Conservation (phyloP, 2,329 filamentous ascomycete genomes). For the Ophiobolus disseminans region DNA sequence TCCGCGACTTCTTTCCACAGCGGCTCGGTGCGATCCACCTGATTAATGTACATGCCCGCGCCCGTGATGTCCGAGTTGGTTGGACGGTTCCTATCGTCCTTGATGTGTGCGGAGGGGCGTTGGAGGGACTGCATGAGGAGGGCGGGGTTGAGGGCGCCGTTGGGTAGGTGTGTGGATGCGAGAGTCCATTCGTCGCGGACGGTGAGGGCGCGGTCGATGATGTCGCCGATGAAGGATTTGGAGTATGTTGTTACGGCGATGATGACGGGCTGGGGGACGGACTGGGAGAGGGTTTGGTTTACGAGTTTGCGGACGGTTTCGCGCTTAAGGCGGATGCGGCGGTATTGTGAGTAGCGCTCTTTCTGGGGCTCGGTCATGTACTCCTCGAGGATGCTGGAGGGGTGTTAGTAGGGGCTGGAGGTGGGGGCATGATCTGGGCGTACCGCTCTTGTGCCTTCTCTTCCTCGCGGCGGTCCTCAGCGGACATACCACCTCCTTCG, state of each 20-base stretch:
- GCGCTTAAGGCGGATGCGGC: conserved; percentile 71
- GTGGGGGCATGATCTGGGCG: conserved; percentile 1
- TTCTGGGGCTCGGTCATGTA: conserved; percentile 72
- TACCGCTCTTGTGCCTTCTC: conserved; percentile 70
- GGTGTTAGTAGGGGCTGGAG: not conserved
- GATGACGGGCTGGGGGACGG: conserved; percentile 74
- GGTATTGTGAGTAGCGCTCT: conserved; percentile 73
- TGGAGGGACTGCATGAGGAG: conserved; percentile 37
- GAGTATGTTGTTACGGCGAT: conserved; percentile 77
- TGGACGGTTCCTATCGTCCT: conserved; percentile 35
- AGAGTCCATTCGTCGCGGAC: conserved; percentile 76
- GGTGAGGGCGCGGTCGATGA: conserved; percentile 74
- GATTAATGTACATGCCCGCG: conserved; percentile 32
- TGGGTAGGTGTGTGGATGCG: conserved; percentile 49
- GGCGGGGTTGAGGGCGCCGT: conserved; percentile 31
- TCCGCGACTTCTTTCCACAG: conserved; percentile 39
- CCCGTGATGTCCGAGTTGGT: conserved; percentile 35
- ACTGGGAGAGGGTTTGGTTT: conserved; percentile 82
- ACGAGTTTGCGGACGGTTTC: conserved; percentile 76
- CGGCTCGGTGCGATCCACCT: conserved; percentile 29
- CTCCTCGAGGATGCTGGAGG: conserved; percentile 63
- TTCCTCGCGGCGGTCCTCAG: conserved; percentile 67
- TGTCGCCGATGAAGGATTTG: conserved; percentile 78
- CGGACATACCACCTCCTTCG: conserved; percentile 59
- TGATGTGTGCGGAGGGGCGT: conserved; percentile 39